phyloP scores from a whole-genome alignment of 257 asterid genomes.

The Petunia secreta region DNA sequence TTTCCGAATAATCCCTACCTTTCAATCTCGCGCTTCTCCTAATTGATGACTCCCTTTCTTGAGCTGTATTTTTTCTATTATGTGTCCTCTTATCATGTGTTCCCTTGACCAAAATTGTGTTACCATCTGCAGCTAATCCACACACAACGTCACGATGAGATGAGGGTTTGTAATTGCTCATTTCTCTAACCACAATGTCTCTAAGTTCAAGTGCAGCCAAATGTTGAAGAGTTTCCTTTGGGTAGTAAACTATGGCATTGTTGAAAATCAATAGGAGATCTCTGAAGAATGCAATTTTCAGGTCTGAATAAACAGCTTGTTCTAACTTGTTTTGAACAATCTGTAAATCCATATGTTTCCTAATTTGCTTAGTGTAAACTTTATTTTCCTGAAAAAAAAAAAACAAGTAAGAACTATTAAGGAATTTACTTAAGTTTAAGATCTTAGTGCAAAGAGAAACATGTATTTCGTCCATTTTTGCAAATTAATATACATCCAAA shows the following conservation, averaged over 20 bases:
- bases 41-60: background rate
- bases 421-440: background rate
- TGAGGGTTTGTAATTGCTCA: background rate
- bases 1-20: background rate
- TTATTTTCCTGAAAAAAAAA: background rate
- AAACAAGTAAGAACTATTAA: background rate
- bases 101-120: background rate
- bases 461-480: too few relatives aligned
- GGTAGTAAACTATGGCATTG: background rate
- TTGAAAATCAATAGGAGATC: background rate
- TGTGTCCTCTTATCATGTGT: background rate
- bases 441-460: background rate
- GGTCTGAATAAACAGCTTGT: background rate
- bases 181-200: background rate
- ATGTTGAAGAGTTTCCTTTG: background rate
- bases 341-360: background rate
- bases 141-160: background rate
- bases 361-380: background rate
- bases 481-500: too few relatives aligned
- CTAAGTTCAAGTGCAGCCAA: background rate
- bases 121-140: background rate
- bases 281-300: background rate
- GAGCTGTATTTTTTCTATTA: background rate
- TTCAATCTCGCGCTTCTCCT: background rate
- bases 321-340: background rate